phyloP scores from a whole-genome alignment of 192 early-diverging fungal genomes.

The Coemansia aciculifera region DNA sequence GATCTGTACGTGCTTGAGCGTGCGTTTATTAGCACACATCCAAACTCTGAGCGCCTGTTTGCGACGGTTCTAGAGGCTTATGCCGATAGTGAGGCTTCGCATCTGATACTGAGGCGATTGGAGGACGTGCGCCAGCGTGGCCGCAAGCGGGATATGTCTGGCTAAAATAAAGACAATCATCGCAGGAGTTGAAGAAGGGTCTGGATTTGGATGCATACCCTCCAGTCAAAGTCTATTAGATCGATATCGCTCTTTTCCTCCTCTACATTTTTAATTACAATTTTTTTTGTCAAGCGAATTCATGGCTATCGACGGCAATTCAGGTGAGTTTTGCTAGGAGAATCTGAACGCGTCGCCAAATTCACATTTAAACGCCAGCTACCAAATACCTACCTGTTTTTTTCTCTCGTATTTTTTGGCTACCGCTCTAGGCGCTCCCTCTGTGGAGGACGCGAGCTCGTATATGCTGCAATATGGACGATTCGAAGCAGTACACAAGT shows the following conservation, averaged over 20 bases:
- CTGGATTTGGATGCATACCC: conserved; percentile 19
- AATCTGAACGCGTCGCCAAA: not conserved
- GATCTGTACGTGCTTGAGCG: conserved; percentile 99
- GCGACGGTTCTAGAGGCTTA: conserved; percentile 71
- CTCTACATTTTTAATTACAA: not conserved
- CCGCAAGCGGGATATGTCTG: conserved; percentile 80
- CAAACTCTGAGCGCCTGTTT: conserved; percentile 78
- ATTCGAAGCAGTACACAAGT: conserved; percentile 43
- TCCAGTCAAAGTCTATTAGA: too few species aligned
- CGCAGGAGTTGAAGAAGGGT: not conserved
- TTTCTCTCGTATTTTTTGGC: not conserved
- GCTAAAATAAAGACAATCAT: conserved; percentile 35
- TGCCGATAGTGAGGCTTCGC: conserved; percentile 60
- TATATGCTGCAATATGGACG: conserved; percentile 42
- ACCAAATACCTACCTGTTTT: not conserved
- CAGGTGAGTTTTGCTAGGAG: conserved; percentile 1
- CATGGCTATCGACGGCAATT: conserved; percentile 22
- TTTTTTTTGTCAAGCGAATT: not conserved
- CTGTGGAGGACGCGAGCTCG: conserved; percentile 27
- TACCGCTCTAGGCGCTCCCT: conserved; percentile 4
- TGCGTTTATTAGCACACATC: conserved; percentile 91
- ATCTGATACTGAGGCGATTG: conserved; percentile 63
- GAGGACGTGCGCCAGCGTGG: conserved; percentile 84
- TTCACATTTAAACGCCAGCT: not conserved
- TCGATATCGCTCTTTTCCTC: conserved; percentile 1